phyloP scores from a whole-genome alignment of 345 rosid genomes.

The Linum lewisii region DNA sequence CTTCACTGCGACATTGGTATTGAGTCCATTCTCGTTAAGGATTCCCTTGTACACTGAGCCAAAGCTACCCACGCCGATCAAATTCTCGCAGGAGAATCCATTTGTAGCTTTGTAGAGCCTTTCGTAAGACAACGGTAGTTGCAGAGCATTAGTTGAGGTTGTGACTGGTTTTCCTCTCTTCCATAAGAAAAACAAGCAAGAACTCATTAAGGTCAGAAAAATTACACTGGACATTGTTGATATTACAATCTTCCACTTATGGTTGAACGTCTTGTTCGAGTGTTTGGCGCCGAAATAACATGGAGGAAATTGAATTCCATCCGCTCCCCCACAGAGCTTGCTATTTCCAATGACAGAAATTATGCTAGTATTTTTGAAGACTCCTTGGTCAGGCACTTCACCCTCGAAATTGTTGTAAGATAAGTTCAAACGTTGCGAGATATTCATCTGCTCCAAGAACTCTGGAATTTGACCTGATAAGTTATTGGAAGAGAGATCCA shows the following conservation, averaged over 20 bases:
- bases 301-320: slow-evolving; percentile 8
- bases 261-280: not conserved
- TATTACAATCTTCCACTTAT: not conserved
- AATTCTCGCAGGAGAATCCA: too few species aligned
- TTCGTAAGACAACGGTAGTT: not conserved
- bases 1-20: slow-evolving; percentile 6
- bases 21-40: not conserved
- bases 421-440: slow-evolving; percentile 14
- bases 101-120: not conserved
- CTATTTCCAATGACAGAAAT: not conserved
- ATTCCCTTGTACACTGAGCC: not conserved
- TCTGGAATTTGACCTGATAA: slow-evolving; percentile 21
- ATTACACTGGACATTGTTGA: too few species aligned
- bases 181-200: not conserved
- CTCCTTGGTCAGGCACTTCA: too few species aligned
- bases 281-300: not conserved
- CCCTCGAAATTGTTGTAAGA: slow-evolving; percentile 40
- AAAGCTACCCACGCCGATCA: too few species aligned
- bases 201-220: too few species aligned
- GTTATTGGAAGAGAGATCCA: slow-evolving; percentile 37
- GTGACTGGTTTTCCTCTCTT: slow-evolving; percentile 1
- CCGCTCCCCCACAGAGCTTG: not conserved
- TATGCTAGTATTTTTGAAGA: not conserved
- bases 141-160: not conserved
- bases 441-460: not conserved